A percentile compares a stretch with the other conserved stretches of the same genome.
Evolutionary conservation across 176 grass and related monocot genomes (phyloP).

Genomic region (Aegilops speltoides): DNA sequence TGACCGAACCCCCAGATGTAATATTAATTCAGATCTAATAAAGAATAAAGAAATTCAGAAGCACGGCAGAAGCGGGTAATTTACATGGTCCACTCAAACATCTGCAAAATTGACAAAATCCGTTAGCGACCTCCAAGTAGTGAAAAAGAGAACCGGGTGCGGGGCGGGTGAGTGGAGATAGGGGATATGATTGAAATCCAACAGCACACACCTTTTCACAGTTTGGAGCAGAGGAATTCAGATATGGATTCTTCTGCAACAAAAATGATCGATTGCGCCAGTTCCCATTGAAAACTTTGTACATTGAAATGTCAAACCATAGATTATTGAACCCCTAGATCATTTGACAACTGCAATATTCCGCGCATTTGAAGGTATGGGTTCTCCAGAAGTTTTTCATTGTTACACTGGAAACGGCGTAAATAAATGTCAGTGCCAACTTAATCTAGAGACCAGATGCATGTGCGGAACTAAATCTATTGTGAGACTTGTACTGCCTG

Average conservation of each 20-base stretch:
- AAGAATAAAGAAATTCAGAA: constrained; percentile 48
- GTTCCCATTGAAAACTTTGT: constrained; percentile 33
- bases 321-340: constrained; percentile 68
- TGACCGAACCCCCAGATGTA: constrained; percentile 10
- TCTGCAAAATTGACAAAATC: constrained; percentile 35
- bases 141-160: neutral
- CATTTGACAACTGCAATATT: constrained; percentile 87
- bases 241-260: constrained; percentile 34
- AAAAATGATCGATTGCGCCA: constrained; percentile 32
- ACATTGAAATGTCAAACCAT: constrained; percentile 16
- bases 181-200: neutral
- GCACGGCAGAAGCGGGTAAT: constrained; percentile 45
- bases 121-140: neutral
- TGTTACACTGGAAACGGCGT: constrained; percentile 67
- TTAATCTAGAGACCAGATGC: constrained; percentile 14
- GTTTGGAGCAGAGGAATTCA: constrained; percentile 28
- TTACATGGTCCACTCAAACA: constrained; percentile 58
- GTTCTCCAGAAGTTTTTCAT: constrained; percentile 99
- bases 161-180: neutral
- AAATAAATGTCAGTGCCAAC: constrained; percentile 29
- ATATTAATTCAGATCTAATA: constrained; percentile 47
- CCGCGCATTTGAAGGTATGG: constrained; percentile 99
- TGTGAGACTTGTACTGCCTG: neutral
- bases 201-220: constrained; percentile 21
- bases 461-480: neutral